Evolutionary conservation across 208 protist genomes (phyloP).

Genomic region (Naegleria gruberi): DNA sequence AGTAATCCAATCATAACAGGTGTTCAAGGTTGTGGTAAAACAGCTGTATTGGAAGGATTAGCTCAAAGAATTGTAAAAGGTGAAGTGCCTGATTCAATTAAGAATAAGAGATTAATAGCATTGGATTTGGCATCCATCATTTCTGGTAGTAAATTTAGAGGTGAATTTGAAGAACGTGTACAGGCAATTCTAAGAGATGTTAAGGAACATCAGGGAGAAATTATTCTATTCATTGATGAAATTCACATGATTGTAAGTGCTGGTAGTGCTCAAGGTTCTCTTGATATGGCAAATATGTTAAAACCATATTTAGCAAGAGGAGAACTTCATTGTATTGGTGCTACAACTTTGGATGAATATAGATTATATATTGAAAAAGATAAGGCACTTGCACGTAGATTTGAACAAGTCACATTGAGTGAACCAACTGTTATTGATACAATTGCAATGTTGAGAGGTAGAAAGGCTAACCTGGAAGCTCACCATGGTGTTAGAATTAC

Average conservation of each 20-base stretch:
- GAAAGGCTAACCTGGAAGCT: conserved; percentile 52
- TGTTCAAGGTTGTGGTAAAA: conserved; percentile 55
- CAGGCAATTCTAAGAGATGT: conserved; percentile 83
- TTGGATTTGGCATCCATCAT: conserved; percentile 51
- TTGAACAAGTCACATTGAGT: conserved; percentile 63
- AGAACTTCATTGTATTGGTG: conserved; percentile 64
- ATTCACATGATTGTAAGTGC: conserved; percentile 81
- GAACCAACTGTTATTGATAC: conserved; percentile 71
- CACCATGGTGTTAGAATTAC: conserved; percentile 70
- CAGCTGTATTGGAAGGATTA: conserved; percentile 82
- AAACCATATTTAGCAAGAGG: conserved; percentile 77
- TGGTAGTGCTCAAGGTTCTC: conserved; percentile 35
- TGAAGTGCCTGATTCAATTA: conserved; percentile 73
- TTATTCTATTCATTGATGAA: conserved; percentile 92
- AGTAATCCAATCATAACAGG: conserved; percentile 88
- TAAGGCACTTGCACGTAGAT: conserved; percentile 71
- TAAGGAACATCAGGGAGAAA: conserved; percentile 46
- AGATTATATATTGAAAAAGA: conserved; percentile 73
- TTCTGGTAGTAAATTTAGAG: conserved; percentile 78
- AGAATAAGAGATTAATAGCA: conserved; percentile 33
- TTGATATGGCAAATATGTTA: conserved; percentile 74
- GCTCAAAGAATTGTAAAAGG: conserved; percentile 81
- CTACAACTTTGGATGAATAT: conserved; percentile 76
- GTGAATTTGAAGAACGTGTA: conserved; percentile 86
- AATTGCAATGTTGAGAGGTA: conserved; percentile 70